These are phyloP conservation scores for Exophiala dermatitidis DNA, from an alignment of 2,329 filamentous ascomycete species.

Conservation along the genomic window DNA sequence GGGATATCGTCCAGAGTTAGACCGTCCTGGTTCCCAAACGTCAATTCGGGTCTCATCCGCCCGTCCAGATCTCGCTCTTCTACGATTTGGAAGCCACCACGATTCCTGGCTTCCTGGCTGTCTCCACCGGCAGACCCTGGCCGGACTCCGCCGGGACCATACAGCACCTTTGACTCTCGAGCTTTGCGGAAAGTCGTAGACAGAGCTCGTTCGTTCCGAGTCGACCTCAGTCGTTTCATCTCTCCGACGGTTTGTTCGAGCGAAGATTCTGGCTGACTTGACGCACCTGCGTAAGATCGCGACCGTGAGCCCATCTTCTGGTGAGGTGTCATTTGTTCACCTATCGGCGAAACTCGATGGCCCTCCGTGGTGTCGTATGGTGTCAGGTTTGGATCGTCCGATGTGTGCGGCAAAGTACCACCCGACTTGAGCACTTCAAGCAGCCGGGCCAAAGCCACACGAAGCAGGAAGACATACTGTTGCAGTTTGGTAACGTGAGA, in stretches of 20 bases:
- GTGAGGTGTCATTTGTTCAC: constrained; percentile 47
- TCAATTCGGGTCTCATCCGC: constrained; percentile 66
- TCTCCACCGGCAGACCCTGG: constrained; percentile 66
- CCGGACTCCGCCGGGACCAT: constrained; percentile 68
- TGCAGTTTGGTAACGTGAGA: constrained; percentile 75
- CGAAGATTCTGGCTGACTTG: constrained; percentile 60
- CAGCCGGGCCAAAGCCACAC: constrained; percentile 82
- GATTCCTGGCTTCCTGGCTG: constrained; percentile 39
- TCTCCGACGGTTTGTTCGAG: constrained; percentile 96
- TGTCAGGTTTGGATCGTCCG: constrained; percentile 63
- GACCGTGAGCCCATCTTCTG: constrained; percentile 62
- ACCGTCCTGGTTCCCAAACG: constrained; percentile 83
- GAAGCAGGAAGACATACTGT: constrained; percentile 88
- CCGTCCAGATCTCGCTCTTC: constrained; percentile 67
- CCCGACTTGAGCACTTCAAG: constrained; percentile 78
- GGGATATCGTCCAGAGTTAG: constrained; percentile 94
- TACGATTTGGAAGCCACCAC: constrained; percentile 60
- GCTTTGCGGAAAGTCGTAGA: constrained; percentile 90
- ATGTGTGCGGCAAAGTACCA: constrained; percentile 68
- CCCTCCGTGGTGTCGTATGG: constrained; percentile 62
- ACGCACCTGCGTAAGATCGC: constrained; percentile 62
- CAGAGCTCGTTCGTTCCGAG: constrained; percentile 85
- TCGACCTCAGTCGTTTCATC: constrained; percentile 83
- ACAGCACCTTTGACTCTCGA: constrained; percentile 83
- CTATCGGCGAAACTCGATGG: constrained; percentile 46